These are phyloP conservation scores for Scenedesmus sp. DNA, from an alignment of 163 green algal species.

Conservation along the genomic window DNA sequence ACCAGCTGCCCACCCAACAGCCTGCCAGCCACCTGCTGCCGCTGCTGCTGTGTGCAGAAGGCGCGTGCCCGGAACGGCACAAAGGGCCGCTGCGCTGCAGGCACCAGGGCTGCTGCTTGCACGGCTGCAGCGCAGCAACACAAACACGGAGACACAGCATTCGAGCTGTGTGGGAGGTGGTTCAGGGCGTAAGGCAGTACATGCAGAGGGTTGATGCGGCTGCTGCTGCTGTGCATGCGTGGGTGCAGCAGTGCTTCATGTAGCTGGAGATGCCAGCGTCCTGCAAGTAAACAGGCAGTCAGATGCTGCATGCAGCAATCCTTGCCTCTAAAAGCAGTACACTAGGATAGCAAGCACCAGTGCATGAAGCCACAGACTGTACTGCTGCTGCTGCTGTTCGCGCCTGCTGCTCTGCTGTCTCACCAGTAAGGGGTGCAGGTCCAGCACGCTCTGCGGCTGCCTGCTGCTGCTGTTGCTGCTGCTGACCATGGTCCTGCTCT, in stretches of 20 bases:
- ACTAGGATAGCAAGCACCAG: neutral
- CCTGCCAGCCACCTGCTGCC: slow-evolving; percentile 34
- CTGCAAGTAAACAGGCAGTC: neutral
- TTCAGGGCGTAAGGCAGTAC: neutral
- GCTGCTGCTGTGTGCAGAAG: slow-evolving; percentile 29
- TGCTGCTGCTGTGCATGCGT: neutral
- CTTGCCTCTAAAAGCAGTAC: neutral
- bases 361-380: neutral
- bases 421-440: neutral
- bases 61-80: slow-evolving; percentile 16
- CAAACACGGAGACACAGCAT: neutral
- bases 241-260: too few species aligned
- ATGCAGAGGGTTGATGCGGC: neutral
- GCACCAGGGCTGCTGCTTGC: slow-evolving; percentile 20
- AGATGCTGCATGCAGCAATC: neutral
- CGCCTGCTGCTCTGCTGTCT: neutral
- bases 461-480: slow-evolving; percentile 24
- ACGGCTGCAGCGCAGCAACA: neutral
- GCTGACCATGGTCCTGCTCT: neutral
- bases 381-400: neutral
- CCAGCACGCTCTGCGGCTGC: too few species aligned
- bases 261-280: too few species aligned
- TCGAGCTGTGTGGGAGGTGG: neutral
- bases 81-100: slow-evolving; percentile 15
- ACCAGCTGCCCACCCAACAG: neutral